Percentiles rank a stretch among this genome's conserved stretches.
Evolutionary conservation across 495 filamentous ascomycete genomes (phyloP).

Genomic region (Pyronema domesticum): DNA sequence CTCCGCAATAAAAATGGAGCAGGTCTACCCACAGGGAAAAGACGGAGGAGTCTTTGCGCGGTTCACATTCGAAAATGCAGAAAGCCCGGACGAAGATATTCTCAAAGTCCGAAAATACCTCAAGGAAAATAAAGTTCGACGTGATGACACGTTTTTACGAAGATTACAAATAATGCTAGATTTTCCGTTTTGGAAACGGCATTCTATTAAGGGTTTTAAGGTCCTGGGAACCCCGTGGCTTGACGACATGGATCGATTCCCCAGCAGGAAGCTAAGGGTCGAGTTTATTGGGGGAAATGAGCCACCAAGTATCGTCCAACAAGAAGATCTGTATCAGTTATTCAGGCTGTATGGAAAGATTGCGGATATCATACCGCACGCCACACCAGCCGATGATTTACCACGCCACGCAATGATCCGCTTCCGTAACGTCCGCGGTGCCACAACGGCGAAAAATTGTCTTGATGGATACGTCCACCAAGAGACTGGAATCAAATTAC

Average conservation of each 20-base stretch:
- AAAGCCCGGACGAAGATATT: constrained; percentile 40
- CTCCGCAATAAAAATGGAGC: background rate
- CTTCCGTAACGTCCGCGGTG: constrained; percentile 46
- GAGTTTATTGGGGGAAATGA: constrained; percentile 63
- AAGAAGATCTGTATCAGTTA: constrained; percentile 65
- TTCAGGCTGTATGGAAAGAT: constrained; percentile 85
- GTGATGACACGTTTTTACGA: background rate
- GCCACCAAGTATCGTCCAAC: constrained; percentile 39
- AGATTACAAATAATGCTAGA: background rate
- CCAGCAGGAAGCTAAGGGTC: constrained; percentile 52
- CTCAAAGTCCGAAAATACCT: constrained; percentile 36
- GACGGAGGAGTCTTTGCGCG: constrained; percentile 91
- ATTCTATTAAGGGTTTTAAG: constrained; percentile 39
- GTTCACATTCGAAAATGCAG: constrained; percentile 35
- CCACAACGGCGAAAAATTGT: constrained; percentile 76
- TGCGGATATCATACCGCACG: constrained; percentile 54
- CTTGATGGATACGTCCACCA: constrained; percentile 52
- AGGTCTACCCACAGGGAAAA: constrained; percentile 57
- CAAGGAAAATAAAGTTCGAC: constrained; percentile 29
- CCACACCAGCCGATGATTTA: constrained; percentile 46
- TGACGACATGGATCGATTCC: constrained; percentile 74
- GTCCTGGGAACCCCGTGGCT: constrained; percentile 80
- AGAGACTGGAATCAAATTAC: constrained; percentile 48
- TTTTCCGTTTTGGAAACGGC: constrained; percentile 35
- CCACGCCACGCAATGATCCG: constrained; percentile 65